phyloP scores from a whole-genome alignment of 1,284 basidiomycete genomes.

The Malassezia cuniculi region DNA sequence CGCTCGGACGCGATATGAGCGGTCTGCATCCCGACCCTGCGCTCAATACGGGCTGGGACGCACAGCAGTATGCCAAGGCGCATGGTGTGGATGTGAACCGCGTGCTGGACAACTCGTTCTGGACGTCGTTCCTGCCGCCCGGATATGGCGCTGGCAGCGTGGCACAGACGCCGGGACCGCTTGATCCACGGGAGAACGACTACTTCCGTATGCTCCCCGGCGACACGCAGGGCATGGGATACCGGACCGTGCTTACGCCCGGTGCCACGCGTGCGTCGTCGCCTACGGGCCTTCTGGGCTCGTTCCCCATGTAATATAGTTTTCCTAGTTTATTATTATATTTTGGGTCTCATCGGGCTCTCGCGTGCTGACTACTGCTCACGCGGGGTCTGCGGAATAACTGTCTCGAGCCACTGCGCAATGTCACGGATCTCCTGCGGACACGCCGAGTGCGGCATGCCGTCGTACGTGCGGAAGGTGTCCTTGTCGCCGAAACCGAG shows the following conservation, averaged over 20 bases:
- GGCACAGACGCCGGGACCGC: neutral
- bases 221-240: constrained; percentile 1
- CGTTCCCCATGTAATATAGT: constrained; percentile 4
- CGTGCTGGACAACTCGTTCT: constrained; percentile 15
- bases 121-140: constrained; percentile 12
- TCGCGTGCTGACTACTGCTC: no score
- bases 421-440: constrained; percentile 25
- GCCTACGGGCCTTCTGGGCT: constrained; percentile 3
- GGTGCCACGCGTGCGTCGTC: constrained; percentile 16
- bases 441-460: constrained; percentile 41
- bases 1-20: no score
- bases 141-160: constrained; percentile 11
- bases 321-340: neutral
- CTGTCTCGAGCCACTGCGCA: constrained; percentile 10
- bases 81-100: constrained; percentile 16
- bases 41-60: constrained; percentile 12
- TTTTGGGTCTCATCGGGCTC: no score
- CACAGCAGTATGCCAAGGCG: constrained; percentile 14
- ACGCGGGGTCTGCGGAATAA: constrained; percentile 10
- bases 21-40: no score
- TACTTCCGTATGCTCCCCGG: constrained; percentile 4
- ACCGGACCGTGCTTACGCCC: constrained; percentile 9
- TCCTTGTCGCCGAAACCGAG: constrained; percentile 23
- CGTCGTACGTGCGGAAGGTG: constrained; percentile 26
- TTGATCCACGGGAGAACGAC: constrained; percentile 6